A percentile compares a stretch with the other conserved stretches of the same genome.
phyloP scores from a whole-genome alignment of 2,329 filamentous ascomycete genomes.

The Apiospora koreana region DNA sequence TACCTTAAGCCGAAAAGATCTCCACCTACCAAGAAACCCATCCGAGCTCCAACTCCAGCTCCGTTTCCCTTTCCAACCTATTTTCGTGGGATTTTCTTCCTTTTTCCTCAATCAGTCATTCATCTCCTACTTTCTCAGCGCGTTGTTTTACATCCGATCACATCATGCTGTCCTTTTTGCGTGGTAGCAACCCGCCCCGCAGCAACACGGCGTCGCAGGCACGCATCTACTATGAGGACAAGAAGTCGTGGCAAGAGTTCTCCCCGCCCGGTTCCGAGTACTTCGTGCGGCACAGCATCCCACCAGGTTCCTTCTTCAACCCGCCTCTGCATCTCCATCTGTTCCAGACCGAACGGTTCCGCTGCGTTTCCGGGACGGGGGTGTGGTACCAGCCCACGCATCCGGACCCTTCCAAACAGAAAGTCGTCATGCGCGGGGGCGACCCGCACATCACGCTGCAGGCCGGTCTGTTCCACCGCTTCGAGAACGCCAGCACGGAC shows the following conservation, averaged over 20 bases:
- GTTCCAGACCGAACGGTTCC: slow-evolving; percentile 25
- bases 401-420: slow-evolving; percentile 16
- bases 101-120: background rate
- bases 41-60: background rate
- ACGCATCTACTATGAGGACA: slow-evolving; percentile 24
- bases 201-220: slow-evolving; percentile 20
- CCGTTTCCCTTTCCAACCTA: too few species aligned
- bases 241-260: slow-evolving; percentile 22
- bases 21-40: too few species aligned
- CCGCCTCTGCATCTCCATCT: slow-evolving; percentile 28
- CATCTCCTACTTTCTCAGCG: background rate
- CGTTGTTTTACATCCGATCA: too few species aligned
- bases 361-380: slow-evolving; percentile 19
- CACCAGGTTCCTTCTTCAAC: slow-evolving; percentile 22
- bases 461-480: slow-evolving; percentile 21
- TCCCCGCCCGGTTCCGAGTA: slow-evolving; percentile 20
- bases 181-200: slow-evolving; percentile 18
- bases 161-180: slow-evolving; percentile 24
- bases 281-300: slow-evolving; percentile 22
- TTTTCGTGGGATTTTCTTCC: background rate
- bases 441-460: slow-evolving; percentile 17
- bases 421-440: slow-evolving; percentile 17
- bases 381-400: slow-evolving; percentile 20
- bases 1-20: background rate
- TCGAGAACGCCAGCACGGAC: slow-evolving; percentile 24